Evolutionary conservation across 1,139 yeast species (phyloP), one percentile per base, ranked within the genome.

Genomic region (Sugiyamaella xylanicola): DNA sequence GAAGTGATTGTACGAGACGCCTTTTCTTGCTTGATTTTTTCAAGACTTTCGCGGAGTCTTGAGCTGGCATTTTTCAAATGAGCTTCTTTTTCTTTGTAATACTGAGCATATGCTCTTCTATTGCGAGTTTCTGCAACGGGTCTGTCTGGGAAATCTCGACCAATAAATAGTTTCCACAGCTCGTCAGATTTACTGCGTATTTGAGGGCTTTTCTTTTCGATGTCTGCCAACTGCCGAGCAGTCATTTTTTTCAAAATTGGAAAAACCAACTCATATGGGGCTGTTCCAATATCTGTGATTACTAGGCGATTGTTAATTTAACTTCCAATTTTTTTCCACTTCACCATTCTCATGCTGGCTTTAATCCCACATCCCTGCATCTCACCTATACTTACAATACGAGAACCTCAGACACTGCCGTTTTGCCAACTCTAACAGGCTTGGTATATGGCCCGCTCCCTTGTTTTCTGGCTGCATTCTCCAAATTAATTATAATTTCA

Each of bases 281-380:
- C 65, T 15, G 60, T 66, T 15, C 71, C 71, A 13, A 68, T 67
- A 56, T 68, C 71, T 2, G 55, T 55, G 45, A 68, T 64, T 40
- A 61, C 68, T 65, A 39, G n/a, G n/a, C n/a, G n/a, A n/a, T n/a
- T n/a, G n/a, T n/a, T n/a, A n/a, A n/a, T n/a, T n/a, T n/a, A n/a
- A n/a, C n/a, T n/a, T n/a, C n/a, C n/a, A n/a, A n/a, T n/a, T n/a
- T n/a, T n/a, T n/a, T n/a, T n/a, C n/a, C n/a, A n/a, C n/a, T n/a
- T n/a, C n/a, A n/a, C n/a, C n/a, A n/a, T n/a, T n/a, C n/a, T n/a
- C n/a, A n/a, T n/a, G n/a, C n/a, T n/a, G n/a, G n/a, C n/a, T n/a
- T n/a, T n/a, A n/a, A n/a, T n/a, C n/a, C n/a, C n/a, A n/a, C n/a
- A n/a, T n/a, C n/a, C n/a, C n/a, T n/a, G n/a, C n/a, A n/a, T n/a